Conservation (phyloP, 2,329 filamentous ascomycete species). For the Colletotrichum camelliae region DNA sequence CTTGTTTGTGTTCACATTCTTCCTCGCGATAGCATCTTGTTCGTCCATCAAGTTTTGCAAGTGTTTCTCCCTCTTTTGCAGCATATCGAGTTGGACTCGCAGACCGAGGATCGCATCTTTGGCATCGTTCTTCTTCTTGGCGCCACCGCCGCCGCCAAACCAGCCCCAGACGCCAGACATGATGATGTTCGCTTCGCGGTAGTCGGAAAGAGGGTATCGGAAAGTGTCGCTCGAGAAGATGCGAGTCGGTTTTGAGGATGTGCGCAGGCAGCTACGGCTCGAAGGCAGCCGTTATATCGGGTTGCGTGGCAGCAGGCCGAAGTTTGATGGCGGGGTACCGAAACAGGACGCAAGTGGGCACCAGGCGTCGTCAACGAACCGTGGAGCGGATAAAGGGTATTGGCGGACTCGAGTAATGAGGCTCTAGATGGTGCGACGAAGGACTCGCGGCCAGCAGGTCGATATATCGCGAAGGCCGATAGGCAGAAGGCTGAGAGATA, state of each 20-base stretch:
- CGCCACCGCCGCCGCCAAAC: conserved; percentile 84
- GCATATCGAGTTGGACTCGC: conserved; percentile 91
- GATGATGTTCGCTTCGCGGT: conserved; percentile 28
- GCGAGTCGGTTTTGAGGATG: background rate
- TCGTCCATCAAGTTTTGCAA: conserved; percentile 91
- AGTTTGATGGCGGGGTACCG: conserved; percentile 24
- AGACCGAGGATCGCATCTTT: conserved; percentile 95
- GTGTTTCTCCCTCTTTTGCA: conserved; percentile 95
- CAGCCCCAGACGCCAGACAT: conserved; percentile 82
- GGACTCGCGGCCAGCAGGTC: conserved; percentile 6
- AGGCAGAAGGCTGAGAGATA: conserved; percentile 13
- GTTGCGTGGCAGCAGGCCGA: conserved; percentile 20
- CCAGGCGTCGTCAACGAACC: conserved; percentile 3
- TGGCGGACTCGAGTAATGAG: background rate
- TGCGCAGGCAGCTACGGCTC: conserved; percentile 9
- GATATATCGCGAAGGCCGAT: conserved; percentile 6
- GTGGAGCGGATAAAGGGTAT: background rate
- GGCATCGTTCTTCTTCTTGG: conserved; percentile 78
- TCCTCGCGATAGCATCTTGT: conserved; percentile 86
- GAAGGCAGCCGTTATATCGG: conserved; percentile 17
- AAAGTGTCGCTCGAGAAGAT: background rate
- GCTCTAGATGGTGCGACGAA: conserved; percentile 2
- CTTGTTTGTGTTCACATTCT: conserved; percentile 89
- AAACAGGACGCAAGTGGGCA: conserved; percentile 16
- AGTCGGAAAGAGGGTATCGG: background rate